phyloP scores from a whole-genome alignment of 2,329 filamentous ascomycete species.

The Penicillium rolfsii region DNA sequence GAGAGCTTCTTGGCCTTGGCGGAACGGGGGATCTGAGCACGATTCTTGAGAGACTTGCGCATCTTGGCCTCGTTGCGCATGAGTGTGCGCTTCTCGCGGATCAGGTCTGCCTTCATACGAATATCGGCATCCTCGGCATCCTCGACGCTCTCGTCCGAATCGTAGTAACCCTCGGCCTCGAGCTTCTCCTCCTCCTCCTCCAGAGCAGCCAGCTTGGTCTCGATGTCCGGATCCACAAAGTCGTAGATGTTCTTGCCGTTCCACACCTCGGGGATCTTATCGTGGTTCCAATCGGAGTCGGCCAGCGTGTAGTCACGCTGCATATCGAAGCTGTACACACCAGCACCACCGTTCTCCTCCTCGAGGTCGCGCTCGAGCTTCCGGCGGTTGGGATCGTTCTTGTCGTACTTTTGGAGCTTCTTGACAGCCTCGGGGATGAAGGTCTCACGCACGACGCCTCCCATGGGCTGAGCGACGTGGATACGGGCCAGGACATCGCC shows the following conservation, averaged over 20 bases:
- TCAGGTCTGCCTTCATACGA: slow-evolving; percentile 88
- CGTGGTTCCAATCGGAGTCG: slow-evolving; percentile 91
- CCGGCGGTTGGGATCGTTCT: slow-evolving; percentile 78
- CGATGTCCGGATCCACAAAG: slow-evolving; percentile 96
- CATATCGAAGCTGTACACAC: slow-evolving; percentile 94
- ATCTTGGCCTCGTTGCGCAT: slow-evolving; percentile 94
- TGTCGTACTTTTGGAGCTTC: slow-evolving; percentile 84
- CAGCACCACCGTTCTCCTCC: slow-evolving; percentile 88
- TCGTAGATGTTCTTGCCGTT: slow-evolving; percentile 98
- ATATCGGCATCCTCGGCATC: slow-evolving; percentile 88
- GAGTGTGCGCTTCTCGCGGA: slow-evolving; percentile 89
- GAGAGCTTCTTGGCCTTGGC: slow-evolving; percentile 79
- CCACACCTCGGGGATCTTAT: slow-evolving; percentile 91
- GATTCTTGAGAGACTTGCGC: slow-evolving; percentile 97
- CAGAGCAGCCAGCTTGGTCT: slow-evolving; percentile 83
- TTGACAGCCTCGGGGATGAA: slow-evolving; percentile 88
- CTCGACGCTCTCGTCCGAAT: slow-evolving; percentile 79
- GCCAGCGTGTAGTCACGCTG: slow-evolving; percentile 86
- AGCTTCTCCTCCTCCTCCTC: slow-evolving; percentile 96
- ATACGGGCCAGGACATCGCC: slow-evolving; percentile 92
- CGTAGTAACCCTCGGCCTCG: slow-evolving; percentile 90
- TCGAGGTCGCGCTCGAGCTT: slow-evolving; percentile 84
- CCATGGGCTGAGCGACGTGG: slow-evolving; percentile 93
- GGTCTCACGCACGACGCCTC: slow-evolving; percentile 74
- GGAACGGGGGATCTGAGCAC: slow-evolving; percentile 86